phyloP scores from a whole-genome alignment of 164 flowering plant species.

The Warburgia ugandensis region DNA sequence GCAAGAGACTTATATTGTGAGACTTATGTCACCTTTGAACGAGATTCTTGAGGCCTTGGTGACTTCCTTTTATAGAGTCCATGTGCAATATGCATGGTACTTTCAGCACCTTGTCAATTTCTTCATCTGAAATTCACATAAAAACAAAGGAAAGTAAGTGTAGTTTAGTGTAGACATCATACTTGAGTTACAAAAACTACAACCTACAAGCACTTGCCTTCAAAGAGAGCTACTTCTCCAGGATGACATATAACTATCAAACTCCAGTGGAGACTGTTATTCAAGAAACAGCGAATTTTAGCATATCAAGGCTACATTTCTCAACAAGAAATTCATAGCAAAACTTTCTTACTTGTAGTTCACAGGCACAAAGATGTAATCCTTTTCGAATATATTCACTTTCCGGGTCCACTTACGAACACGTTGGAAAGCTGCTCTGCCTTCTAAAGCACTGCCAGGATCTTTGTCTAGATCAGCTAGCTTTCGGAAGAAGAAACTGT shows the following conservation, averaged over 20 bases:
- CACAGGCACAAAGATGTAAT: conserved; percentile 84
- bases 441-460: conserved; percentile 67
- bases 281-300: conserved; percentile 8
- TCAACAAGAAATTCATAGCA: not conserved
- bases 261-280: conserved; percentile 91
- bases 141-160: conserved; percentile 5
- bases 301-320: not conserved
- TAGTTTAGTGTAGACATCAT: not conserved
- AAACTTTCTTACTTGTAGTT: conserved; percentile 69
- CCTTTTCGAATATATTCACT: conserved; percentile 82
- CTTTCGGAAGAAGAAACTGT: conserved; percentile 94
- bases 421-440: conserved; percentile 84
- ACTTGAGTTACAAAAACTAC: not conserved
- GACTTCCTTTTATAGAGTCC: conserved; percentile 95
- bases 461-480: conserved; percentile 84
- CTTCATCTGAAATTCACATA: conserved; percentile 64
- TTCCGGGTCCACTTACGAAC: conserved; percentile 98
- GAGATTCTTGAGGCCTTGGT: conserved; percentile 69
- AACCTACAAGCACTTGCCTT: conserved; percentile 31
- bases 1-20: too few species aligned
- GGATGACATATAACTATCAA: conserved; percentile 84
- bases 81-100: conserved; percentile 93
- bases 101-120: conserved; percentile 25
- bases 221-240: conserved; percentile 59
- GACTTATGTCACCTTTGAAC: conserved; percentile 93